These are phyloP conservation scores for Coniferiporia weirii DNA, from an alignment of 1,284 basidiomycete genomes.

Conservation along the genomic window DNA sequence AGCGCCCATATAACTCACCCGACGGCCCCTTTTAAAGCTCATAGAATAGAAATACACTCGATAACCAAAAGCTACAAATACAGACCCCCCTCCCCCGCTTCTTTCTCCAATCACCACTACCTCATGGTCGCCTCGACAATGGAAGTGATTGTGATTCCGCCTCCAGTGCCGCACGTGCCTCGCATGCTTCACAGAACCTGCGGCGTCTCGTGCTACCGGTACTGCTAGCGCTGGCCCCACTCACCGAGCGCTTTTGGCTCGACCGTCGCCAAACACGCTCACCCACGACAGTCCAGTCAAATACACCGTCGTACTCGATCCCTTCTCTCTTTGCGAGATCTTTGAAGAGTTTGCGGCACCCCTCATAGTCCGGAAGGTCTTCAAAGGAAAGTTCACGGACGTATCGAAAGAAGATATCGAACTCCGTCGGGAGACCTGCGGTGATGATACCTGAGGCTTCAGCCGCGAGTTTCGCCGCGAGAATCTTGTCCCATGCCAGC, in stretches of 20 bases:
- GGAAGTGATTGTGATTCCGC: slow-evolving; percentile 5
- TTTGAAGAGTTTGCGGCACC: slow-evolving; percentile 76
- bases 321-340: slow-evolving; percentile 50
- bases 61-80: slow-evolving; percentile 6
- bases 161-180: slow-evolving; percentile 14
- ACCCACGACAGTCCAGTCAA: slow-evolving; percentile 37
- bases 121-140: slow-evolving; percentile 12
- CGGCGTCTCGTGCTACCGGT: slow-evolving; percentile 6
- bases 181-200: slow-evolving; percentile 18
- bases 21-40: background rate
- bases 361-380: slow-evolving; percentile 88
- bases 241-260: slow-evolving; percentile 4
- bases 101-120: background rate
- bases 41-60: slow-evolving; percentile 5
- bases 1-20: background rate
- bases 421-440: slow-evolving; percentile 81
- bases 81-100: background rate
- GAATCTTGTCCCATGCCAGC: slow-evolving; percentile 59
- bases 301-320: slow-evolving; percentile 50
- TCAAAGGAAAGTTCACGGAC: slow-evolving; percentile 83
- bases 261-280: slow-evolving; percentile 13
- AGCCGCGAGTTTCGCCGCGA: slow-evolving; percentile 60
- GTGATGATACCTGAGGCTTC: slow-evolving; percentile 62
- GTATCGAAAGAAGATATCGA: slow-evolving; percentile 84
- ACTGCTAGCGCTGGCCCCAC: background rate